Evolutionary conservation across 2,329 filamentous ascomycete species (phyloP).

Genomic region (Stemphylium vesicarium): DNA sequence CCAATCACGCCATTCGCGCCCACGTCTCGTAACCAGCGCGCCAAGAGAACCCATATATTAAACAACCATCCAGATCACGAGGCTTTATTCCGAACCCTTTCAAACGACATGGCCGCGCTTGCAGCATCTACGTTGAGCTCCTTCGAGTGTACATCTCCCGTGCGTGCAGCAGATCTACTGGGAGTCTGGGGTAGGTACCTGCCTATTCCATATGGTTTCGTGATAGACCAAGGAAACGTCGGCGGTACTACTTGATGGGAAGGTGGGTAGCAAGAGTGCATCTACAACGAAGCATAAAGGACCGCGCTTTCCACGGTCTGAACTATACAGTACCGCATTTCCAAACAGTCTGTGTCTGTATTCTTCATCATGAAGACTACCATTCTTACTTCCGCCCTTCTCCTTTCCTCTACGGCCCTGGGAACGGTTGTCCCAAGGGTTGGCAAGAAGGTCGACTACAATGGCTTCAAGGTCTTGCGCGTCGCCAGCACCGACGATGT

Average conservation of each 20-base stretch:
- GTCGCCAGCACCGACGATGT: conserved; percentile 29
- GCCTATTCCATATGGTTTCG: conserved; percentile 26
- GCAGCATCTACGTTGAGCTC: conserved; percentile 13
- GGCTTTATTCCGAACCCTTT: conserved; percentile 8
- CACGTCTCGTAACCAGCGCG: conserved; percentile 10
- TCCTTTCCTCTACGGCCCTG: conserved; percentile 30
- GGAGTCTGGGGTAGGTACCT: conserved; percentile 25
- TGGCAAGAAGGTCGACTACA: conserved; percentile 44
- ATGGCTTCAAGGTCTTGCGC: conserved; percentile 46
- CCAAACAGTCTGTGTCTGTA: conserved; percentile 3
- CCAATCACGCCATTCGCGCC: conserved; percentile 22
- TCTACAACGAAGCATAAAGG: conserved; percentile 22
- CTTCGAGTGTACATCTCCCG: conserved; percentile 30
- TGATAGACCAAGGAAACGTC: conserved; percentile 11
- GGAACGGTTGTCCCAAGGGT: conserved; percentile 33
- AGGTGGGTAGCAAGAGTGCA: conserved; percentile 18
- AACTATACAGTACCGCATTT: conserved; percentile 1
- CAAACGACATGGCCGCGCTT: conserved; percentile 27
- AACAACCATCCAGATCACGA: conserved; percentile 29
- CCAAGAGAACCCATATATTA: conserved; percentile 39
- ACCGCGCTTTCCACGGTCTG: neutral
- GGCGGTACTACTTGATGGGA: conserved; percentile 26
- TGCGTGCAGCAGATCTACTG: conserved; percentile 20
- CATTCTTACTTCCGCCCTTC: conserved; percentile 34
- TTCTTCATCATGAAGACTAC: conserved; percentile 36